Conservation (phyloP, 805 yeast genomes). For the Yamadazyma ubonensis region DNA sequence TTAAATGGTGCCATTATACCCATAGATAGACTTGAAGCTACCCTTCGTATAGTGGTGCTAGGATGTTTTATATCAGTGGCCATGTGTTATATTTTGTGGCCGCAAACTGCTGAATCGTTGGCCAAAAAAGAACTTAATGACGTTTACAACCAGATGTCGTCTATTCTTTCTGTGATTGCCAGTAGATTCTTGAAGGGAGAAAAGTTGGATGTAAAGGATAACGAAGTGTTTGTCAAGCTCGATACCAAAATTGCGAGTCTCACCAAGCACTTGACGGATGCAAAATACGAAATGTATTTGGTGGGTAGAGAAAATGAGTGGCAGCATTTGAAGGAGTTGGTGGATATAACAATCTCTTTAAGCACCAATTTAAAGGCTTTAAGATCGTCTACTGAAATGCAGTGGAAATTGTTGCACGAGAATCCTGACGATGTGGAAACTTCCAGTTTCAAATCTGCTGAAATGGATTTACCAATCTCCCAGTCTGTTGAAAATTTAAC, state of each 20-base stretch:
- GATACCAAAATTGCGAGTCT: constrained; percentile 41
- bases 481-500: constrained; percentile 30
- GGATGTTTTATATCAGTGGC: constrained; percentile 63
- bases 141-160: constrained; percentile 52
- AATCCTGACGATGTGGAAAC: constrained; percentile 7
- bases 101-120: constrained; percentile 51
- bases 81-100: constrained; percentile 65
- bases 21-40: constrained; percentile 48
- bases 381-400: constrained; percentile 66
- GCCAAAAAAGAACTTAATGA: constrained; percentile 49
- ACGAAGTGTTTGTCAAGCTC: constrained; percentile 34
- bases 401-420: constrained; percentile 51
- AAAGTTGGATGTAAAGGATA: constrained; percentile 40
- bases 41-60: constrained; percentile 53
- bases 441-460: constrained; percentile 25
- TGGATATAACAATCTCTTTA: constrained; percentile 50
- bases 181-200: constrained; percentile 52
- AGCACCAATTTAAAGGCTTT: constrained; percentile 64
- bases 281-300: constrained; percentile 57
- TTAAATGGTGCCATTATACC: constrained; percentile 59
- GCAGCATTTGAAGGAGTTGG: constrained; percentile 43
- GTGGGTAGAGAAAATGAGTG: constrained; percentile 58
- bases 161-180: constrained; percentile 44
- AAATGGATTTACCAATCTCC: constrained; percentile 21
- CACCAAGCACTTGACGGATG: constrained; percentile 49